A percentile compares a stretch with the other conserved stretches of the same genome.
Conservation (phyloP, 768 basidiomycete species). For the Hortiboletus flavorubellus region DNA sequence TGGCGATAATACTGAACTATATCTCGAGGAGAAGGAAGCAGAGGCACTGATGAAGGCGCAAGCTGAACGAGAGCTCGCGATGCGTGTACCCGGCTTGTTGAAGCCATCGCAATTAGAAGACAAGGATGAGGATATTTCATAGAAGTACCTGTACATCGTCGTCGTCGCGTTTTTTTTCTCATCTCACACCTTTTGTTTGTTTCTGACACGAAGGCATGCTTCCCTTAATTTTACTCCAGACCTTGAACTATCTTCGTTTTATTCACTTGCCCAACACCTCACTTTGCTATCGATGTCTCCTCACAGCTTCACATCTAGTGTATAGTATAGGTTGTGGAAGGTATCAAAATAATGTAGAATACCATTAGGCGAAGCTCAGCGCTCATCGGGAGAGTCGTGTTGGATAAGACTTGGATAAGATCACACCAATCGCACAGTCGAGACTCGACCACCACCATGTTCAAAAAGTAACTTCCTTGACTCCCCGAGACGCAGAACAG, state of each 20-base stretch:
- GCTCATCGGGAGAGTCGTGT: not conserved
- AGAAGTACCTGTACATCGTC: slow-evolving; percentile 28
- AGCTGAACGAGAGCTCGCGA: slow-evolving; percentile 83
- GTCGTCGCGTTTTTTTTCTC: slow-evolving; percentile 25
- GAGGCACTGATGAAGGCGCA: slow-evolving; percentile 75
- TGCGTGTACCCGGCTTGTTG: slow-evolving; percentile 96
- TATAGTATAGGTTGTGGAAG: slow-evolving; percentile 34
- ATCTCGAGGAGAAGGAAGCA: slow-evolving; percentile 90
- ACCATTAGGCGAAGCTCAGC: slow-evolving; percentile 17
- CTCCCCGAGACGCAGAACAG: slow-evolving; percentile 1
- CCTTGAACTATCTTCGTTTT: slow-evolving; percentile 30
- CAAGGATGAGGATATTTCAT: slow-evolving; percentile 77
- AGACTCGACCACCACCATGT: slow-evolving; percentile 46
- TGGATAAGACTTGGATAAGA: slow-evolving; percentile 23
- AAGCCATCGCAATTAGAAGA: slow-evolving; percentile 94
- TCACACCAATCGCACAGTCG: not conserved
- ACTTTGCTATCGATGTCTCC: slow-evolving; percentile 30
- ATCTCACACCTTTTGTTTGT: slow-evolving; percentile 21
- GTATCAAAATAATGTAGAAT: slow-evolving; percentile 29
- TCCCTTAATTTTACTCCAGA: slow-evolving; percentile 16
- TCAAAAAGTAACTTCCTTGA: slow-evolving; percentile 58
- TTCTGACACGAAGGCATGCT: slow-evolving; percentile 29
- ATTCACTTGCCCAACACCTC: slow-evolving; percentile 19
- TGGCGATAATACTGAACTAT: slow-evolving; percentile 86
- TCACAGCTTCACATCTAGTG: slow-evolving; percentile 35